Evolutionary conservation across 108 stramenopile species (phyloP).

Genomic region (Phaeodactylum tricornutum): DNA sequence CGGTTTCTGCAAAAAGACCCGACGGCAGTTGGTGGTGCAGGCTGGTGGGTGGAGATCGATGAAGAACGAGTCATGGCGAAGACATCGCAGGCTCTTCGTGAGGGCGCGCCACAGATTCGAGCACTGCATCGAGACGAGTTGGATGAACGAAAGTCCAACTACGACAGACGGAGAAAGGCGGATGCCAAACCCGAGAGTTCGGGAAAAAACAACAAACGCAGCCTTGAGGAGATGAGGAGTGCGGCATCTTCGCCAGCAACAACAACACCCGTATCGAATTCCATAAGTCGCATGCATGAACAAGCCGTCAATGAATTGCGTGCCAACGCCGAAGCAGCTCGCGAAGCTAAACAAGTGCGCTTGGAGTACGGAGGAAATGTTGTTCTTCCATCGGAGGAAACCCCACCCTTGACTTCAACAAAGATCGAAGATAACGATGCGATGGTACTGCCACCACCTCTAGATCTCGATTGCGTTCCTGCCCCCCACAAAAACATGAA

Average conservation of each 20-base stretch:
- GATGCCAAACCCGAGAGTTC: neutral
- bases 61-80: conserved; percentile 63
- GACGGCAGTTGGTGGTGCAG: neutral
- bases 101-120: conserved; percentile 72
- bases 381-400: conserved; percentile 9
- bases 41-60: conserved; percentile 70
- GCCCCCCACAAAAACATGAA: no score
- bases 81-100: conserved; percentile 72
- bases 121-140: conserved; percentile 26
- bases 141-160: neutral
- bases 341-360: neutral
- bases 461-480: conserved; percentile 1
- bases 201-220: neutral
- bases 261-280: neutral
- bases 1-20: conserved; percentile 56
- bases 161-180: conserved; percentile 2
- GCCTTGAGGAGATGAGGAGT: neutral
- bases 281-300: neutral
- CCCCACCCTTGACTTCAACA: conserved; percentile 18
- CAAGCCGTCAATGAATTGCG: neutral
- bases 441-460: neutral
- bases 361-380: conserved; percentile 4
- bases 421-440: neutral
- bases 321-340: neutral
- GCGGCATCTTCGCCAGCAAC: neutral